Conservation (phyloP, 352 stramenopile species). For the Globisporangium radiosum region DNA sequence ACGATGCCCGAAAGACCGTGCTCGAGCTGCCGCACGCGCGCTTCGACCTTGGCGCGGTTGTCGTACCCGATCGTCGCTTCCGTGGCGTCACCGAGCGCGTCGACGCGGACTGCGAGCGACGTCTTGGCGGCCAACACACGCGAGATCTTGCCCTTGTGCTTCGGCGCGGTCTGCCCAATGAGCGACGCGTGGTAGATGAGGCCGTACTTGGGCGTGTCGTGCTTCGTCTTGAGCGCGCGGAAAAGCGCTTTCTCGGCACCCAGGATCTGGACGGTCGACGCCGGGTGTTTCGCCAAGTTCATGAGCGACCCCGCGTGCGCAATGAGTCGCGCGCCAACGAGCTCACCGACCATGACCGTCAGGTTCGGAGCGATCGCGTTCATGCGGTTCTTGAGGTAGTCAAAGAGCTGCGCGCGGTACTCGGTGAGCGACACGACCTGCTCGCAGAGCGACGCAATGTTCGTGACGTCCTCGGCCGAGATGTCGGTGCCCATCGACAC, state of each 20-base stretch:
- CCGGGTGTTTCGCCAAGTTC: constrained; percentile 99
- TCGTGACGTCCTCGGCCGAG: constrained; percentile 96
- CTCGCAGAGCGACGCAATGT: constrained; percentile 92
- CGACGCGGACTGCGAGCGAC: constrained; percentile 97
- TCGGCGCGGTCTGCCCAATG: constrained; percentile 98
- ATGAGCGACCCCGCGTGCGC: constrained; percentile 98
- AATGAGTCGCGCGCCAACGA: constrained; percentile 98
- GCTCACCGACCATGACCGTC: constrained; percentile 98
- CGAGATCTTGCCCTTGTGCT: constrained; percentile 99
- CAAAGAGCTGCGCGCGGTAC: constrained; percentile 96
- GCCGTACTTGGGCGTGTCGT: constrained; percentile 99
- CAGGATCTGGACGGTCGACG: constrained; percentile 98
- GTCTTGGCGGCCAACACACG: constrained; percentile 98
- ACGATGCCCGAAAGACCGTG: constrained; percentile 85
- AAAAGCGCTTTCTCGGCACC: constrained; percentile 99
- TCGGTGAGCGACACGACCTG: constrained; percentile 89
- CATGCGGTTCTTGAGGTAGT: constrained; percentile 99
- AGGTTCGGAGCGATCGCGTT: constrained; percentile 99
- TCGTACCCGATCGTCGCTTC: constrained; percentile 96
- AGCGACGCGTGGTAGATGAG: constrained; percentile 99
- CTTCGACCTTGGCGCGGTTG: constrained; percentile 97
- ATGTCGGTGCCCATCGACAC: constrained; percentile 99
- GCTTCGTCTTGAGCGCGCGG: constrained; percentile 99
- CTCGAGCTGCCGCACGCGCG: constrained; percentile 96
- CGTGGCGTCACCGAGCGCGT: constrained; percentile 96